Evolutionary conservation across 1,139 yeast species (phyloP).

Genomic region (Petasospora fabianii): DNA sequence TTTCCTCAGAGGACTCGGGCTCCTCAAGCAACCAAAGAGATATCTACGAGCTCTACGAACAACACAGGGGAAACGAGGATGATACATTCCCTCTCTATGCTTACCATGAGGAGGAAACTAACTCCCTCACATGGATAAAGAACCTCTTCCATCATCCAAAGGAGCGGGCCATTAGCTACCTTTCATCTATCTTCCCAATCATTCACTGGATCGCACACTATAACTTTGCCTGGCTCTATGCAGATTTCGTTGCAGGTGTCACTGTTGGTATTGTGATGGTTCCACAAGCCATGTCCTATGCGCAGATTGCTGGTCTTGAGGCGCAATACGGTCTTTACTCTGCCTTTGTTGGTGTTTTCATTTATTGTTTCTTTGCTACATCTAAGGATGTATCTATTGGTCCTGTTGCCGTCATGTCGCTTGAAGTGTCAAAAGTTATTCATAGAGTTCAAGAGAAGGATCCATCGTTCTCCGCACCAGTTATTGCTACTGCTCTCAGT

Average conservation of each 20-base stretch:
- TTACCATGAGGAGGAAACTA: constrained; percentile 36
- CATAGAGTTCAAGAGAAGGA: constrained; percentile 55
- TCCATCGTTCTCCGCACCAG: constrained; percentile 46
- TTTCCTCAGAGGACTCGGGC: constrained; percentile 2
- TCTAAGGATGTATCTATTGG: constrained; percentile 95
- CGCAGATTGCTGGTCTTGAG: constrained; percentile 75
- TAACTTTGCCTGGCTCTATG: constrained; percentile 71
- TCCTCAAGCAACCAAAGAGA: constrained; percentile 8
- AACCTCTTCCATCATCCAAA: constrained; percentile 41
- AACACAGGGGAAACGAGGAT: constrained; percentile 11
- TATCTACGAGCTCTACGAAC: constrained; percentile 16
- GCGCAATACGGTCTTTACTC: constrained; percentile 89
- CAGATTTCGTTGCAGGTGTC: constrained; percentile 87
- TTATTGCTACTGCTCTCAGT: constrained; percentile 77
- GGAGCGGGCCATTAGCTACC: constrained; percentile 38
- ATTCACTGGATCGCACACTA: constrained; percentile 79
- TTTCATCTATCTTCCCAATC: constrained; percentile 72
- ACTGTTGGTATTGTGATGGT: constrained; percentile 92
- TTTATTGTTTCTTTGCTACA: constrained; percentile 88
- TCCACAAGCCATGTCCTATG: constrained; percentile 96
- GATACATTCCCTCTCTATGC: constrained; percentile 30
- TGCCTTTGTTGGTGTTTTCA: constrained; percentile 86
- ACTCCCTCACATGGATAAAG: constrained; percentile 44
- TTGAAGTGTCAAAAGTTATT: constrained; percentile 78
- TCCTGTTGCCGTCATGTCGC: constrained; percentile 95